These are phyloP conservation scores for Panus rudis DNA, from an alignment of 768 basidiomycete species.

Conservation along the genomic window DNA sequence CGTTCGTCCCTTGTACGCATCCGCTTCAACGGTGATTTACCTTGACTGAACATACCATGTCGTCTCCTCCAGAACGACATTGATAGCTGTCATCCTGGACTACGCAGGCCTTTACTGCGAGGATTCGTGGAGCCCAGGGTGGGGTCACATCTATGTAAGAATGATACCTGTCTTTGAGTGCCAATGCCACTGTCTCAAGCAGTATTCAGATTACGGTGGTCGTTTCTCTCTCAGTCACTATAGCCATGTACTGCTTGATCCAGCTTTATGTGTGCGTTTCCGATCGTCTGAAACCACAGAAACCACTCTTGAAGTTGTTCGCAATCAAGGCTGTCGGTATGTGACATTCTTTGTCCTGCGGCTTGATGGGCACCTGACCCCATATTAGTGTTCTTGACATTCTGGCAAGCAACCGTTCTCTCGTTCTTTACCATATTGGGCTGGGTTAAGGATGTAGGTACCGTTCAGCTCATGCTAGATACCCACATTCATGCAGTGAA, in stretches of 20 bases:
- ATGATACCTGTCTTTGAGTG: background rate
- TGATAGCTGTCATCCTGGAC: conserved; percentile 55
- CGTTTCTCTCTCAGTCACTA: conserved; percentile 62
- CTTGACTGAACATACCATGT: background rate
- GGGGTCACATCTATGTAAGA: conserved; percentile 63
- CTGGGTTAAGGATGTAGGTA: conserved; percentile 54
- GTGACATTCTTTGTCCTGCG: conserved; percentile 14
- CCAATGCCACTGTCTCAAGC: background rate
- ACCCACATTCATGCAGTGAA: conserved; percentile 3
- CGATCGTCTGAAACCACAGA: conserved; percentile 44
- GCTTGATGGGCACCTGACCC: background rate
- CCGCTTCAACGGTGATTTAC: background rate
- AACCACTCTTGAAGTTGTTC: conserved; percentile 62
- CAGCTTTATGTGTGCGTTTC: conserved; percentile 62
- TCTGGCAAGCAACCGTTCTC: conserved; percentile 67
- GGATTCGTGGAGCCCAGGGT: conserved; percentile 57
- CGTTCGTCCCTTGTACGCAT: conserved; percentile 46
- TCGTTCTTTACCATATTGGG: conserved; percentile 49
- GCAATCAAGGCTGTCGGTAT: conserved; percentile 67
- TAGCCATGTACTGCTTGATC: conserved; percentile 74
- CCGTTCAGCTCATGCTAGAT: background rate
- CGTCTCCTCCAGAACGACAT: conserved; percentile 36
- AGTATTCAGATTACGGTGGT: conserved; percentile 43
- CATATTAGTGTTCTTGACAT: conserved; percentile 54
- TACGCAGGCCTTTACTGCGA: conserved; percentile 68